Conservation (phyloP, 2,329 filamentous ascomycete species). For the Aspergillus hortae region DNA sequence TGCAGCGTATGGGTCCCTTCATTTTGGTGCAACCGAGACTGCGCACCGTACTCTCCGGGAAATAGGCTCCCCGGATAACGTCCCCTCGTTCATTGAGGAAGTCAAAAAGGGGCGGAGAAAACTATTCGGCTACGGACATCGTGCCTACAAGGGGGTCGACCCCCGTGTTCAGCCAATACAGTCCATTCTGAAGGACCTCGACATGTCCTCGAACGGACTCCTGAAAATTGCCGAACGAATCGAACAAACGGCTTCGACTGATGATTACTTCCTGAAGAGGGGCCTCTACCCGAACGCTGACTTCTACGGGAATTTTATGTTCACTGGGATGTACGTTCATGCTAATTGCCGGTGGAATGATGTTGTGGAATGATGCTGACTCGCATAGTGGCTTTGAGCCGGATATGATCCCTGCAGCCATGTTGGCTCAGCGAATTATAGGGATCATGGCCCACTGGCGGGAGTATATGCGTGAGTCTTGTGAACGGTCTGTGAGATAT, state of each 20-base stretch:
- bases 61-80: conserved; percentile 23
- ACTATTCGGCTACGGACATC: conserved; percentile 31
- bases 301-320: conserved; percentile 44
- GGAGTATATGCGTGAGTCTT: conserved; percentile 28
- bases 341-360: neutral
- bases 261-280: conserved; percentile 25
- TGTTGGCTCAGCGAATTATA: conserved; percentile 28
- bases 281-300: conserved; percentile 45
- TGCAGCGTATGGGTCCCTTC: conserved; percentile 56
- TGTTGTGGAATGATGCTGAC: neutral
- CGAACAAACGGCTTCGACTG: conserved; percentile 20
- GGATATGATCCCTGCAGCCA: conserved; percentile 28
- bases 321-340: conserved; percentile 35
- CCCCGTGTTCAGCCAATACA: conserved; percentile 25
- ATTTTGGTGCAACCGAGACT: conserved; percentile 58
- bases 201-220: conserved; percentile 10
- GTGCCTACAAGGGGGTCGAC: conserved; percentile 28
- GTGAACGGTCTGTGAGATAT: conserved; percentile 1
- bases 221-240: conserved; percentile 25
- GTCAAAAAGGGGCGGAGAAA: conserved; percentile 25
- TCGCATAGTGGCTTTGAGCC: conserved; percentile 24
- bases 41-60: conserved; percentile 44
- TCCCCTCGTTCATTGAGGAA: conserved; percentile 24
- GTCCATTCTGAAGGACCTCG: conserved; percentile 22
- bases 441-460: conserved; percentile 35